Evolutionary conservation across 1,284 basidiomycete species (phyloP), one percentile per base, ranked within the genome.

Genomic region (Ustilago sp.): DNA sequence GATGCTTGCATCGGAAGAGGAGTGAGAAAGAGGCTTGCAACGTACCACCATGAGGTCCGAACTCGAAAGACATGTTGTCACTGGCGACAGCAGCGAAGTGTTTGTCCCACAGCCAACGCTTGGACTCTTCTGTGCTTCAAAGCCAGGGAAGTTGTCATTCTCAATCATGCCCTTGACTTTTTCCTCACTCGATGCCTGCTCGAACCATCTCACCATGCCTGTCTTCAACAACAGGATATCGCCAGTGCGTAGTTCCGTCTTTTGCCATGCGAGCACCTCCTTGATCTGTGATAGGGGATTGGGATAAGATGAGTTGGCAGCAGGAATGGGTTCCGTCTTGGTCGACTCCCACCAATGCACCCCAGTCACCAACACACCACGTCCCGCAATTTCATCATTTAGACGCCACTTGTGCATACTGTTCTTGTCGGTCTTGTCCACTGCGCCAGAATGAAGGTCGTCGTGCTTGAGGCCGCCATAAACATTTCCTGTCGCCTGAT

Each of bases 291-390:
- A 48, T 0, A 76, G 55, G 2, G 69, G 69, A 36, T 72, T 76
- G 8, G 61, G 58, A n/a, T 65, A 68, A 3, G 65, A 68, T 17
- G 65, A 65, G 57, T 76, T 72, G 12, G 36, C 68, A 11, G 59
- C 31, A 8, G 74, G 74, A 28, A 72, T 32, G 2, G 68, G 65
- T 17, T 66, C 56, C n/a, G 61, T 39, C 36, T 63, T 64, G 9
- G 68, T 76, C 28, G 64, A 61, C 31, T 76, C 74, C 68, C 69
- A 76, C 74, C 74, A 76, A n/a, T 65, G 65, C 36, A 76, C 68
- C 74, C 74, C 72, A 35, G 72, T 69, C 0, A 76, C 74, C 39
- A 76, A 32, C 5, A 72, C 69, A n/a, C 74, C 74, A 15, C 74
- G 57, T 19, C 69, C 74, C 5, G 65, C 74, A 41, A 76, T 72